A percentile compares a stretch with the other conserved stretches of the same genome.
Conservation (phyloP, 768 basidiomycete genomes). For the Boletus sp. region DNA sequence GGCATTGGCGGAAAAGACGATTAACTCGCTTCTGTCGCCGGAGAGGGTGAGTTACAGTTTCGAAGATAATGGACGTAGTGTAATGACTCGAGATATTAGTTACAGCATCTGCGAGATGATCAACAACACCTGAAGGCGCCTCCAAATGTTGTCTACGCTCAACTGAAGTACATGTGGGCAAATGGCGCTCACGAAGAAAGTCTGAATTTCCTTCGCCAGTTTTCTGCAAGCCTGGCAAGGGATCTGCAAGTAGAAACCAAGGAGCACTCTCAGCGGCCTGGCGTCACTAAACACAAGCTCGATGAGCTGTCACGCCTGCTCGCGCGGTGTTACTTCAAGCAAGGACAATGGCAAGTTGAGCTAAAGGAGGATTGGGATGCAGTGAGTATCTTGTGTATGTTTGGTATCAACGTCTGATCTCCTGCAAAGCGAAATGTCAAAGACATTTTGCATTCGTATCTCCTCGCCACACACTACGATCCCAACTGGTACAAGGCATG, state of each 20-base stretch:
- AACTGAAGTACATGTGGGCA: conserved; percentile 95
- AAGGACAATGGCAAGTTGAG: conserved; percentile 90
- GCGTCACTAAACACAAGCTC: conserved; percentile 57
- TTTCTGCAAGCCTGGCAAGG: conserved; percentile 68
- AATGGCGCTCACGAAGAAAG: conserved; percentile 74
- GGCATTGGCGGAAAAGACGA: conserved; percentile 93
- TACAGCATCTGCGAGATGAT: conserved; percentile 48
- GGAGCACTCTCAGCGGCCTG: conserved; percentile 48
- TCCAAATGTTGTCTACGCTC: conserved; percentile 94
- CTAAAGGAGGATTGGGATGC: conserved; percentile 75
- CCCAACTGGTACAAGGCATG: conserved; percentile 98
- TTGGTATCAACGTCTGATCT: conserved; percentile 9
- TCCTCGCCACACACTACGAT: conserved; percentile 86
- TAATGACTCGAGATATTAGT: conserved; percentile 21
- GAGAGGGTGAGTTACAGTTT: conserved; percentile 48
- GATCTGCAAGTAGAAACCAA: conserved; percentile 67
- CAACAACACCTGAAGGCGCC: conserved; percentile 69
- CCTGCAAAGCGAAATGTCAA: conserved; percentile 63
- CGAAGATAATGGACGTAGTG: neutral
- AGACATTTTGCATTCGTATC: conserved; percentile 82
- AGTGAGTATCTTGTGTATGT: conserved; percentile 43
- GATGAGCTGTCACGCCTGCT: conserved; percentile 77
- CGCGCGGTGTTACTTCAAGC: conserved; percentile 96
- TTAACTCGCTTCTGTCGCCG: conserved; percentile 83
- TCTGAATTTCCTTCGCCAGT: conserved; percentile 76